Base-by-base conservation (phyloP, 2,329 filamentous ascomycete genomes). In the Cordyceps javanica region DNA sequence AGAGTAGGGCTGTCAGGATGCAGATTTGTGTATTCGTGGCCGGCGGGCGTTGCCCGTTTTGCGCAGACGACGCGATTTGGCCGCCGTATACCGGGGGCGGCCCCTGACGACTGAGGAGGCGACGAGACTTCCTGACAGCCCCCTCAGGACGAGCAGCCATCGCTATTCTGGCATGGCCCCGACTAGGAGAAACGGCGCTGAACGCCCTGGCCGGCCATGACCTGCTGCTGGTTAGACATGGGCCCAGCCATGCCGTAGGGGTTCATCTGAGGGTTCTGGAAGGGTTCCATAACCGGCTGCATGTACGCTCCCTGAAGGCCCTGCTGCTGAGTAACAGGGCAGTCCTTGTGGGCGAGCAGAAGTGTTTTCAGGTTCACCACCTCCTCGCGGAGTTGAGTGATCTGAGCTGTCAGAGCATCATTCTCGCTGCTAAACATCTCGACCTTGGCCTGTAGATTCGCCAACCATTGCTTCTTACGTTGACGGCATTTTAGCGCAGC, bases 381-480 rank as follows among this genome's bases (percentile, higher is more conserved):
- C 69, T 99, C 94, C 68, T 97, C 93, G 28, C 91, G 83, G 6
- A 97, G 77, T 64, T 90, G 85, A 1, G 88, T 88, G 59, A 97
- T 91, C 62, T 94, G 93, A 3, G 86, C 81, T 19, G 87, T 90
- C 34, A 99, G 80, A 1, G 85, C 85, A 68, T 99, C 94, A 62
- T 97, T 97, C 73, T 99, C 94, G 1, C 82, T 87, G 62, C 88
- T 92, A 68, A 91, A 97, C 63, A 96, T 81, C 71, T 99, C 94
- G 16, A 97, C 93, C 73, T 97, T 97, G 57, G 85, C 84, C 72
- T 99, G 94, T 1, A 99, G 81, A 65, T 96, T 97, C 32, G 90
- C 89, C 59, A 97, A 82, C 94, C 94, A 99, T 70, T 97, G 94
- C 81, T 99, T 99, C 81, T 99, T 99, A 21, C 94, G 85, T 72